These are phyloP conservation scores for Eucalyptus tenuipes DNA, from an alignment of 345 rosid species.

Conservation along the genomic window DNA sequence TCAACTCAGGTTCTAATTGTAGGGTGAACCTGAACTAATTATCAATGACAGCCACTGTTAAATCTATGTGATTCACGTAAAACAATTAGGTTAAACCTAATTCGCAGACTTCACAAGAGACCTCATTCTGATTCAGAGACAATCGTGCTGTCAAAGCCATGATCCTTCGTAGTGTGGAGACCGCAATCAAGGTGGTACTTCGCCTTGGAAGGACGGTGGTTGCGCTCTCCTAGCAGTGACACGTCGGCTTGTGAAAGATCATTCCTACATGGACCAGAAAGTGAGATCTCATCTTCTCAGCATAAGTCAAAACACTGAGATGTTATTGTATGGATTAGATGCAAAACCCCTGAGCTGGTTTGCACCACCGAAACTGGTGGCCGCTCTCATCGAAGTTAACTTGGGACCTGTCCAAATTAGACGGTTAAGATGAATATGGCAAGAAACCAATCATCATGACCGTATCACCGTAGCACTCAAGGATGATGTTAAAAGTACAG, in stretches of 20 bases:
- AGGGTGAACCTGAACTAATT: neutral
- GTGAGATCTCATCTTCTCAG: neutral
- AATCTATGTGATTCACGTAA: neutral
- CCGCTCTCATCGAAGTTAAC: neutral
- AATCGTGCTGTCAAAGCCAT: neutral
- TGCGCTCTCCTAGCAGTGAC: neutral
- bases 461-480: neutral
- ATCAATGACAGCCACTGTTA: neutral
- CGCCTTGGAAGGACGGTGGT: neutral
- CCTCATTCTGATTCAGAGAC: neutral
- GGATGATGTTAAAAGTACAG: neutral
- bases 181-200: neutral
- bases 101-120: neutral
- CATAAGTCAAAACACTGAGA: neutral
- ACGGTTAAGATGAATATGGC: neutral
- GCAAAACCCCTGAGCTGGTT: neutral
- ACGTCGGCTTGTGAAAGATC: neutral
- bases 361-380: neutral
- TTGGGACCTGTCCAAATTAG: neutral
- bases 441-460: neutral
- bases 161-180: neutral
- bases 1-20: neutral
- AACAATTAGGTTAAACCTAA: neutral
- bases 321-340: neutral
- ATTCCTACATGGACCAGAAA: neutral